Conservation (phyloP, 345 rosid genomes). For the Rhodamnia argentea region DNA sequence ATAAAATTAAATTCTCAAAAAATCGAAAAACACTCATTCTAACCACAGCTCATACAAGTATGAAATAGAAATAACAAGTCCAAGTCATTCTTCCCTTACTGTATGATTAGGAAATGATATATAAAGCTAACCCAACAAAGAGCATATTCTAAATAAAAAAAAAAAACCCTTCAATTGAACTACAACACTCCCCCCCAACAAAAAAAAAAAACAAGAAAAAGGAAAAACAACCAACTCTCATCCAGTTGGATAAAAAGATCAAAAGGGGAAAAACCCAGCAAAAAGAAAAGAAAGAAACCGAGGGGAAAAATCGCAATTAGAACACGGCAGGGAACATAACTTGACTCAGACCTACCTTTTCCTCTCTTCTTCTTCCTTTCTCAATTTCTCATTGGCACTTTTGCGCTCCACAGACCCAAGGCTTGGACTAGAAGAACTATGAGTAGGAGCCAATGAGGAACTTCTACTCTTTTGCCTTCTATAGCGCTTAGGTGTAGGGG, state of each 20-base stretch:
- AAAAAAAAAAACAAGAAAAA: too few species aligned
- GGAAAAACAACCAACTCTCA: not conserved
- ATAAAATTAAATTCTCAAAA: not conserved
- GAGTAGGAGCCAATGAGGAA: constrained; percentile 56
- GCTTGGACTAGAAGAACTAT: constrained; percentile 48
- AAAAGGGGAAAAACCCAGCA: not conserved
- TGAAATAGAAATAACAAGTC: not conserved
- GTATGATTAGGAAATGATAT: not conserved
- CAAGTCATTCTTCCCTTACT: not conserved
- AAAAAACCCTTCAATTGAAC: not conserved
- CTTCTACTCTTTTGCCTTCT: constrained; percentile 79
- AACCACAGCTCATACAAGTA: not conserved
- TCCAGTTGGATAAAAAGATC: not conserved
- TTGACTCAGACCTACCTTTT: constrained; percentile 48
- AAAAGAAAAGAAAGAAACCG: not conserved
- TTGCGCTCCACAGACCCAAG: constrained; percentile 56
- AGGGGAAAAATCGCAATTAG: not conserved
- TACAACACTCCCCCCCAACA: not conserved
- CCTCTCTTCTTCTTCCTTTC: constrained; percentile 80
- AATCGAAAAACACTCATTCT: not conserved
- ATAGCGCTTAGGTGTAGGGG: constrained; percentile 60
- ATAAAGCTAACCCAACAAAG: not conserved
- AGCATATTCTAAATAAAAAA: not conserved
- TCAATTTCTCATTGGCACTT: constrained; percentile 54
- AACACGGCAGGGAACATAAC: not conserved